These are phyloP conservation scores for Triadica sebifera DNA, from an alignment of 345 rosid species.

Conservation along the genomic window DNA sequence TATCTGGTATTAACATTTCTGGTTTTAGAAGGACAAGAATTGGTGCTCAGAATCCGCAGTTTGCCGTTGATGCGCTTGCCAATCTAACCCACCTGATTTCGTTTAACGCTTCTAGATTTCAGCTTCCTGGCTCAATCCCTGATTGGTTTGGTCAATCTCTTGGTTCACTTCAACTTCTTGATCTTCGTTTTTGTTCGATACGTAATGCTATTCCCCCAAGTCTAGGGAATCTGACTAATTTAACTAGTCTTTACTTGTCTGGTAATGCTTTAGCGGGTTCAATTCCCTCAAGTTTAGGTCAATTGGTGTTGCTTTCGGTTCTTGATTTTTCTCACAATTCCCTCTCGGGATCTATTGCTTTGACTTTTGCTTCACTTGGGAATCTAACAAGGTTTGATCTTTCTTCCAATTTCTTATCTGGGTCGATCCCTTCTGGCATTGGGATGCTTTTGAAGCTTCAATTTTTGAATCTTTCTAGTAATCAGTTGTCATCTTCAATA, in stretches of 20 bases:
- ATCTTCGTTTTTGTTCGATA: constrained; percentile 76
- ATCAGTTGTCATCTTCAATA: constrained; percentile 60
- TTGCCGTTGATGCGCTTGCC: constrained; percentile 61
- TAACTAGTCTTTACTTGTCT: constrained; percentile 56
- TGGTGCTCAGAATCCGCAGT: constrained; percentile 74
- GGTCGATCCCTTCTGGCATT: constrained; percentile 56
- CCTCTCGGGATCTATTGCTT: constrained; percentile 66
- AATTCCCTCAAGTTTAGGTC: constrained; percentile 65
- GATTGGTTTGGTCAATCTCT: constrained; percentile 69
- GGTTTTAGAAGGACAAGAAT: constrained; percentile 82
- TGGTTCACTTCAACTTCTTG: constrained; percentile 59
- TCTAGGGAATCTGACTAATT: constrained; percentile 66
- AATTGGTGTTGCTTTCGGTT: constrained; percentile 44
- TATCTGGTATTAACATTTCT: constrained; percentile 68
- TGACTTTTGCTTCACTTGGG: constrained; percentile 51
- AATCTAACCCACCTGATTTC: constrained; percentile 62
- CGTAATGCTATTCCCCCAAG: constrained; percentile 59
- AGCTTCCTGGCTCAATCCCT: constrained; percentile 77
- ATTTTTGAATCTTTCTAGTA: constrained; percentile 66
- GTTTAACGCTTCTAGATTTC: constrained; percentile 77
- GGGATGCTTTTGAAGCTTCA: constrained; percentile 57
- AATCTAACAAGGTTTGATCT: constrained; percentile 63
- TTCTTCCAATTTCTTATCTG: constrained; percentile 67
- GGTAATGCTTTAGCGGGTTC: constrained; percentile 54
- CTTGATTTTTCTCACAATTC: constrained; percentile 71